Evolutionary conservation across 495 filamentous ascomycete genomes (phyloP).

Genomic region (Aspergillus bridgeri): DNA sequence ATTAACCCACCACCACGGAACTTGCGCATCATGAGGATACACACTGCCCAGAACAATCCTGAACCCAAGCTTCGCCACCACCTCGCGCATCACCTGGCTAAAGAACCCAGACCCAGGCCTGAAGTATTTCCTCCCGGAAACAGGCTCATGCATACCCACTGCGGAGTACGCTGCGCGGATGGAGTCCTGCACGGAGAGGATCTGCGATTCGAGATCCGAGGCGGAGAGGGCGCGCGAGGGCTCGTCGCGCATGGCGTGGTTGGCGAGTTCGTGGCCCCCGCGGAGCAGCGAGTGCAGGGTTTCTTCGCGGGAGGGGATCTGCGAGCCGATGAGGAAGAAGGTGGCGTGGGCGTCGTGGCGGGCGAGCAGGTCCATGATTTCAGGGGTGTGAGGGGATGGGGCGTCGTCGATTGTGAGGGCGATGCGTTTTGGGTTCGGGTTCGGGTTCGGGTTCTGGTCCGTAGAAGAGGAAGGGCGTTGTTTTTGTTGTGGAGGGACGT

Average conservation of each 20-base stretch:
- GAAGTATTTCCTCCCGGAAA: constrained; percentile 56
- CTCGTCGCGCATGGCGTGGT: constrained; percentile 86
- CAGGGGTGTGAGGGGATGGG: constrained; percentile 67
- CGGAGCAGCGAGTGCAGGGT: constrained; percentile 59
- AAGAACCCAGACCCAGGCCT: constrained; percentile 82
- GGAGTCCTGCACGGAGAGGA: constrained; percentile 38
- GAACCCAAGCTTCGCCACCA: constrained; percentile 56
- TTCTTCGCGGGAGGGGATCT: constrained; percentile 59
- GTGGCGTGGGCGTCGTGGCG: constrained; percentile 60
- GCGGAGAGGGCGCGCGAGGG: constrained; percentile 50
- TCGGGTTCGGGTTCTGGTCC: constrained; percentile 24
- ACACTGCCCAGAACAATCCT: constrained; percentile 71
- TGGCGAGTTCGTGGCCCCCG: constrained; percentile 68
- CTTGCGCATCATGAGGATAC: constrained; percentile 84
- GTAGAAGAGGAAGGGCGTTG: background rate
- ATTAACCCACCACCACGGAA: constrained; percentile 64
- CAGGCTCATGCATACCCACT: constrained; percentile 19
- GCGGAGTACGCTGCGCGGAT: constrained; percentile 55
- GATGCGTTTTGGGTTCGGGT: constrained; percentile 52
- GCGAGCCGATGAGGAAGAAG: constrained; percentile 76
- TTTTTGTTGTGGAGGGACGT: constrained; percentile 36
- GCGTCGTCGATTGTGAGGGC: constrained; percentile 85
- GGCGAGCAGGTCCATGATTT: constrained; percentile 63
- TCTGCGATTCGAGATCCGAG: constrained; percentile 33
- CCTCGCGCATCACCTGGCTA: constrained; percentile 57